These are phyloP conservation scores for Cystobasidium tubakii DNA, from an alignment of 768 basidiomycete genomes.

Conservation along the genomic window DNA sequence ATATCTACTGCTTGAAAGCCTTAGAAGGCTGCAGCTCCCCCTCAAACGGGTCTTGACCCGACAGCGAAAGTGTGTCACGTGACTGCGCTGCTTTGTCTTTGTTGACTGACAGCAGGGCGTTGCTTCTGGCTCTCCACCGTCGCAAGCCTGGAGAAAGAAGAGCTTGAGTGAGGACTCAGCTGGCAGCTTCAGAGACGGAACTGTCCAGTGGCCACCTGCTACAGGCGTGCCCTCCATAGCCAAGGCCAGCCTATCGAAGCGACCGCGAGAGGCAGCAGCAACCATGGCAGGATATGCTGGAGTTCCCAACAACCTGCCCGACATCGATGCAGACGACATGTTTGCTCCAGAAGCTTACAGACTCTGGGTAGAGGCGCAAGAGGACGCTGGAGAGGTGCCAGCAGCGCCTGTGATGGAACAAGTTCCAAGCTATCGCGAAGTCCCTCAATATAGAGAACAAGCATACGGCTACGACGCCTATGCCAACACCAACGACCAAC, in stretches of 20 bases:
- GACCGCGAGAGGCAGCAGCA: background rate
- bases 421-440: constrained; percentile 24
- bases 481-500: background rate
- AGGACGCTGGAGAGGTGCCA: background rate
- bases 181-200: too few relatives aligned
- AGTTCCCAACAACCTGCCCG: constrained; percentile 27
- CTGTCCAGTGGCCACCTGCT: too few relatives aligned
- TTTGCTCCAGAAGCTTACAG: constrained; percentile 21
- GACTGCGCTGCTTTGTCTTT: background rate
- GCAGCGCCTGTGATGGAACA: constrained; percentile 1
- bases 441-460: background rate
- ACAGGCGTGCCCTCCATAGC: too few relatives aligned
- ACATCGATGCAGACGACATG: constrained; percentile 17
- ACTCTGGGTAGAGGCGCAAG: background rate
- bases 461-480: background rate
- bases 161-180: too few relatives aligned
- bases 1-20: too few relatives aligned
- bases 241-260: background rate
- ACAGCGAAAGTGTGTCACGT: background rate
- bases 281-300: constrained; percentile 23
- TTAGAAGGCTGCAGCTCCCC: too few relatives aligned
- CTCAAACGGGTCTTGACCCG: too few relatives aligned
- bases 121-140: background rate
- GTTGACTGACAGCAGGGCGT: background rate
- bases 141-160: background rate